A percentile compares a stretch with the other conserved stretches of the same genome.
These are phyloP conservation scores for Malbranchea cinnamomea DNA, from an alignment of 2,329 filamentous ascomycete species.

Conservation along the genomic window DNA sequence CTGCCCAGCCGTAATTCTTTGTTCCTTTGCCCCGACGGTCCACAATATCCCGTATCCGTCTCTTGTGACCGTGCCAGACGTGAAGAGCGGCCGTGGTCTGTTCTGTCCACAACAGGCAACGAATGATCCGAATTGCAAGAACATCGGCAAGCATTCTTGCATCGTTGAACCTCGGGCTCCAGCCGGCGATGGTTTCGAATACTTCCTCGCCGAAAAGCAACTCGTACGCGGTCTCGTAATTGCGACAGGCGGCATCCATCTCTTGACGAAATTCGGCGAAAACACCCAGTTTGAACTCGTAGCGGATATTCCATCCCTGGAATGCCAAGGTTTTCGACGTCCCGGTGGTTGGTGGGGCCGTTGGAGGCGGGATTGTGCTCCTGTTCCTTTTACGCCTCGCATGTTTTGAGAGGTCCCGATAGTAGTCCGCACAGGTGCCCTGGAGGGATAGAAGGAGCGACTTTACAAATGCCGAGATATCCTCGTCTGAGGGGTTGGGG, in stretches of 20 bases:
- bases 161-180: conserved; percentile 84
- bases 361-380: conserved; percentile 63
- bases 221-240: conserved; percentile 79
- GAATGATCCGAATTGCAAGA: conserved; percentile 63
- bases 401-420: conserved; percentile 86
- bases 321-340: conserved; percentile 75
- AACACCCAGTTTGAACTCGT: conserved; percentile 83
- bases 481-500: conserved; percentile 52
- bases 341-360: conserved; percentile 64
- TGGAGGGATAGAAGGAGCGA: conserved; percentile 61
- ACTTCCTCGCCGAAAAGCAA: conserved; percentile 67
- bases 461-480: conserved; percentile 58
- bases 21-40: conserved; percentile 74
- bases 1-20: conserved; percentile 81
- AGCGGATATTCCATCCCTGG: conserved; percentile 82
- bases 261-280: conserved; percentile 90
- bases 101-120: conserved; percentile 67
- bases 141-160: conserved; percentile 76
- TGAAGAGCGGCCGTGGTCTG: conserved; percentile 67
- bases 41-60: conserved; percentile 59
- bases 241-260: conserved; percentile 71
- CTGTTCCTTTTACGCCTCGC: conserved; percentile 74
- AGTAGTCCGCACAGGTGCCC: conserved; percentile 69
- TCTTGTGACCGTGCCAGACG: conserved; percentile 64
- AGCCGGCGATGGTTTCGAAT: conserved; percentile 75